Base-by-base conservation (phyloP, 129 eudicot genomes). In the Lonicera japonica region DNA sequence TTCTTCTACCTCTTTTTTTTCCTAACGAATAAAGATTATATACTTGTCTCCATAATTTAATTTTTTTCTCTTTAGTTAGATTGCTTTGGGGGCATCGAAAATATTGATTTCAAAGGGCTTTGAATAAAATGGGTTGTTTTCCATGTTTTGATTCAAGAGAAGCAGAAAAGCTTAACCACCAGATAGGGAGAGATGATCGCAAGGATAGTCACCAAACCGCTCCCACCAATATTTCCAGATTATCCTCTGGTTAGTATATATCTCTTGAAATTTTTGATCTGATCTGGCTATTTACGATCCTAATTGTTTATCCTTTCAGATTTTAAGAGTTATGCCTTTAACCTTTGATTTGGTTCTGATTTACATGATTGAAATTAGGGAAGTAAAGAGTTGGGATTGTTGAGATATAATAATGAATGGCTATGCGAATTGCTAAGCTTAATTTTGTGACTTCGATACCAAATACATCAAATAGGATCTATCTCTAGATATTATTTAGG, bases 111-210 rank as follows among this genome's bases (percentile, higher is more conserved):
- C n/a, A n/a, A 29, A 29, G 6, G 36, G 36, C 6, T 29, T 29
- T 6, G 36, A 38, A 43, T 56, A 65, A 38, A n/a, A 91, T 87
- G 96, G 97, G 97, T 68, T 91, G 97, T 56, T 91, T 91, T 78
- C 81, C 90, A 23, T 91, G 97, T 73, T 91, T 91, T 58, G 97
- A 91, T 68, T 91, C 97, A 18, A 87, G 71, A 58, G 89, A 66
- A 23, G 97, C 77, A 39, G 84, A 82, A 12, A 87, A 73, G 68
- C 70, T 84, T 29, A 84, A 84, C 77, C 82, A 79, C 47, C 77
- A 76, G 29, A 72, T 65, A 25, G 80, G 52, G 10, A 66, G 76
- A 46, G 85, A 78, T 75, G 78, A 77, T 81, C 84, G 77, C 18
- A 74, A 66, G 52, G 75, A 80, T 58, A 77, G 67, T 36, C 82